Percentiles rank a stretch among this genome's conserved stretches.
These are phyloP conservation scores for Leptodontidium sp. DNA, from an alignment of 2,329 filamentous ascomycete genomes.

Conservation along the genomic window DNA sequence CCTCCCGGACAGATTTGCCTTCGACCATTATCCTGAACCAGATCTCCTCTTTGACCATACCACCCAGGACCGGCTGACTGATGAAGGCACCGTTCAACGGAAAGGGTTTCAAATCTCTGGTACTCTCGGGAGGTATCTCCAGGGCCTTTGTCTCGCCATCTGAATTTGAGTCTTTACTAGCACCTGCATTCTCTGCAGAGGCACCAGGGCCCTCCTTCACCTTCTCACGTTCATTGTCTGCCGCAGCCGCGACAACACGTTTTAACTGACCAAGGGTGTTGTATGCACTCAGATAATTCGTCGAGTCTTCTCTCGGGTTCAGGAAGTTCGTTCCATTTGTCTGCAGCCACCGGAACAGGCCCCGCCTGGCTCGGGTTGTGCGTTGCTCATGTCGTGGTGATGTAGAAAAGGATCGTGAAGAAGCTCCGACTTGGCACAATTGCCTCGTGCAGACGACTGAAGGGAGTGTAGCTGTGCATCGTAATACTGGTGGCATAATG, in stretches of 20 bases:
- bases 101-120: slow-evolving; percentile 57
- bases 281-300: slow-evolving; percentile 47
- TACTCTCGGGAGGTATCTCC: slow-evolving; percentile 36
- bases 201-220: neutral
- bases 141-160: slow-evolving; percentile 22
- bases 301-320: slow-evolving; percentile 42
- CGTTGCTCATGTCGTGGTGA: slow-evolving; percentile 39
- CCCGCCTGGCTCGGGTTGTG: slow-evolving; percentile 42
- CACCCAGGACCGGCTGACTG: slow-evolving; percentile 69
- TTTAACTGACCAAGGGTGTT: slow-evolving; percentile 41
- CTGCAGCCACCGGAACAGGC: slow-evolving; percentile 45
- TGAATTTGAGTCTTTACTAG: neutral
- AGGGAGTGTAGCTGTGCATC: slow-evolving; percentile 38
- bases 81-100: slow-evolving; percentile 67
- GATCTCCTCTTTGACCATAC: slow-evolving; percentile 69
- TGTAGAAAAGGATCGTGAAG: slow-evolving; percentile 45
- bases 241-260: slow-evolving; percentile 34
- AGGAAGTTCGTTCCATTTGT: slow-evolving; percentile 40
- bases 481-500: slow-evolving; percentile 44
- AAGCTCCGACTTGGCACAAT: slow-evolving; percentile 35
- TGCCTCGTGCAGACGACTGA: slow-evolving; percentile 38
- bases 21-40: slow-evolving; percentile 64
- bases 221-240: slow-evolving; percentile 16
- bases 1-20: slow-evolving; percentile 65
- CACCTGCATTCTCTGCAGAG: slow-evolving; percentile 14